Base-by-base conservation (phyloP, 345 rosid species). In the Populus deltoides region DNA sequence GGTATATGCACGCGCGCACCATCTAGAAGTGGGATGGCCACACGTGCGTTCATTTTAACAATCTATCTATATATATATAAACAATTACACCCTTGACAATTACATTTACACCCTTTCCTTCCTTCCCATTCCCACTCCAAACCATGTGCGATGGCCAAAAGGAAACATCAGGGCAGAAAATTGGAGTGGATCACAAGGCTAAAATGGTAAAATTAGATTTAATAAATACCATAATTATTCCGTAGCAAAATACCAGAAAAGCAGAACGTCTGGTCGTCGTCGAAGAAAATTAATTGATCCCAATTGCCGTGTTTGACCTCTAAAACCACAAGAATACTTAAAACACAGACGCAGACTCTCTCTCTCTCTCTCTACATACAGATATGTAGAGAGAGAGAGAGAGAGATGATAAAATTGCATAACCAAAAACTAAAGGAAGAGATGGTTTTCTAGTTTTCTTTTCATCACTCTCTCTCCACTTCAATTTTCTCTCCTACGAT, bases 231-330 rank as follows among this genome's bases (percentile, higher is more conserved):
- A 13, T 20, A n/a, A 12, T 7, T 13, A 33, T n/a, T 8, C 69
- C 1, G 7, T 20, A 6, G 9, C 8, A 27, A 66, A 33, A 68
- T 68, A 18, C 17, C 8, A 33, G 0, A 66, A 39, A 62, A 63
- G 7, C 24, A 53, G 0, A 25, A 51, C 39, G 39, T 41, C 22
- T 8, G 22, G 59, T 53, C 24, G 72, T 77, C 80, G 68, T 71
- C 80, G 78, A 18, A 53, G 59, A 53, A 20, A 53, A 53, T 53
- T 20, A 70, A 63, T 25, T 25, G 67, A 79, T 86, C 83, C 88
- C 47, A 43, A 66, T 79, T 86, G 92, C 90, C 94, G 91, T 91
- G 92, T 87, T 85, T 86, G 90, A 89, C 92, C 73, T 22, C 24
- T 20, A 27, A 59, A 10, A n/a, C 36, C 39, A 22, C 45, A 39